Percentiles rank a stretch among this genome's conserved stretches.
These are phyloP conservation scores for Neolentinus lepideus DNA, from an alignment of 1,284 basidiomycete genomes.

Conservation along the genomic window DNA sequence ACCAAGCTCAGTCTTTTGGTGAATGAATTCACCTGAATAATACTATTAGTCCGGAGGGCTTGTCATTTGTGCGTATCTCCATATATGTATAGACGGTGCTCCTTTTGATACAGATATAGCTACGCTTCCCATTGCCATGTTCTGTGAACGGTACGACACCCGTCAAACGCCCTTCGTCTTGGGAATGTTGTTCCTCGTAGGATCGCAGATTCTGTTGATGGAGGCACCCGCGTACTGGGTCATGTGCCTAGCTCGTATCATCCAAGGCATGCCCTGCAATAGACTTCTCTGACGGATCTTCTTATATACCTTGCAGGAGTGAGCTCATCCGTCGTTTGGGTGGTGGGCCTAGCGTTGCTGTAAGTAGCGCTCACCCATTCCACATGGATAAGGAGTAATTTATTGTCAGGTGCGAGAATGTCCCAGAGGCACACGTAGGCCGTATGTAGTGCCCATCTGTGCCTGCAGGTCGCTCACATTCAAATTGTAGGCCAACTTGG, in stretches of 20 bases:
- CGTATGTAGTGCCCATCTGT: constrained; percentile 35
- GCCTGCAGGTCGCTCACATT: neutral
- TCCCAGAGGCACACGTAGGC: constrained; percentile 50
- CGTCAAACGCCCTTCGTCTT: constrained; percentile 52
- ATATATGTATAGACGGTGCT: neutral
- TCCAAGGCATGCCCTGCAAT: constrained; percentile 48
- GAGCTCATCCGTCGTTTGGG: constrained; percentile 71
- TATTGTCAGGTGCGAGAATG: constrained; percentile 54
- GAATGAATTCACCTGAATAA: neutral
- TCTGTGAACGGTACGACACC: constrained; percentile 54
- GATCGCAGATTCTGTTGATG: constrained; percentile 69
- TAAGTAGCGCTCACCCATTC: constrained; percentile 27
- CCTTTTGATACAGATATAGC: too few relatives aligned
- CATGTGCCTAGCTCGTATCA: constrained; percentile 64
- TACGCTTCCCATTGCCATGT: constrained; percentile 63
- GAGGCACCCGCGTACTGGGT: constrained; percentile 62
- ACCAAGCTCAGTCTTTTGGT: neutral
- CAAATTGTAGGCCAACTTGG: constrained; percentile 55
- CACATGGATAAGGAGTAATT: constrained; percentile 7
- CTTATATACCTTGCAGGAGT: constrained; percentile 18
- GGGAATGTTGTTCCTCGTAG: constrained; percentile 50
- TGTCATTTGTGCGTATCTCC: constrained; percentile 19
- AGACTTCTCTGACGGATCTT: neutral
- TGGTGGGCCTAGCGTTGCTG: constrained; percentile 67
- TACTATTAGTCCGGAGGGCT: constrained; percentile 24